phyloP scores from a whole-genome alignment of 1,284 basidiomycete species.

The Rhizoctonia solani region DNA sequence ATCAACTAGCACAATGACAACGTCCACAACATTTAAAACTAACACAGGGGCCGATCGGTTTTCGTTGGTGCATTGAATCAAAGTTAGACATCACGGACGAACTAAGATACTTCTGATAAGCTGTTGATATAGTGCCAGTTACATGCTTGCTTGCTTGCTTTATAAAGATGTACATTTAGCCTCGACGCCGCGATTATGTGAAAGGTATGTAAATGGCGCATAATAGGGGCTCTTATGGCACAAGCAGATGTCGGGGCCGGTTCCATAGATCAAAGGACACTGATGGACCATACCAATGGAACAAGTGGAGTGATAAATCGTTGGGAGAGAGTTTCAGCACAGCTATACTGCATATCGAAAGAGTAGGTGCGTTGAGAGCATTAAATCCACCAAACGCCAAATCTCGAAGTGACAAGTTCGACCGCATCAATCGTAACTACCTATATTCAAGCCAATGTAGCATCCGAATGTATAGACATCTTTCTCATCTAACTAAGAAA shows the following conservation, averaged over 20 bases:
- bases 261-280: not conserved
- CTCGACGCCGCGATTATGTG: conserved; percentile 18
- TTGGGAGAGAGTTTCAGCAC: not conserved
- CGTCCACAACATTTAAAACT: not conserved
- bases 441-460: too few species aligned
- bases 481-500: too few species aligned
- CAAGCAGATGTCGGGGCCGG: not conserved
- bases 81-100: not conserved
- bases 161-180: not conserved
- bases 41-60: not conserved
- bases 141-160: not conserved
- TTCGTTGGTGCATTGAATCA: not conserved
- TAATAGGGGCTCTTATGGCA: not conserved
- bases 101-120: not conserved
- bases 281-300: not conserved
- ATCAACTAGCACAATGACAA: not conserved
- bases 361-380: not conserved
- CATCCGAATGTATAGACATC: too few species aligned
- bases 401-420: too few species aligned
- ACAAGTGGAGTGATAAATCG: not conserved
- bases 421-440: too few species aligned
- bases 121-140: not conserved
- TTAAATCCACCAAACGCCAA: not conserved
- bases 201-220: conserved; percentile 25
- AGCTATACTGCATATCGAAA: not conserved